Base-by-base conservation (phyloP, 2,329 filamentous ascomycete genomes). In the Cercospora sp. region DNA sequence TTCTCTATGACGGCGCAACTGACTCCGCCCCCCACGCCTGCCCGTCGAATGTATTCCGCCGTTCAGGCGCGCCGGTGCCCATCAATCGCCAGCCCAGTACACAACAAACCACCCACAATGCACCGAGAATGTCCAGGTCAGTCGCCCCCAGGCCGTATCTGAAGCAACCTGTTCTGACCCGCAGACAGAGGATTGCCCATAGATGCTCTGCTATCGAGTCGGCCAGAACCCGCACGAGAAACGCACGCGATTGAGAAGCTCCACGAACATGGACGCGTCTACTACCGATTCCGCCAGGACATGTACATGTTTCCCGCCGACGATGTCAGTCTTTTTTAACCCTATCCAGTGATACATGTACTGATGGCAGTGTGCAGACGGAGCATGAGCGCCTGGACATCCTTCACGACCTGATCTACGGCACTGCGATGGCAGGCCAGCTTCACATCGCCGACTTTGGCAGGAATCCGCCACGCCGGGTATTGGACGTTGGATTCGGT, bases 401-500 rank as follows among this genome's bases (percentile, higher is more conserved):
- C 45, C 66, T 75, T 43, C 73, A 75, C 59, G 55, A 65, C 32
- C 62, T 74, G 18, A 74, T 75, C 43, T 71, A 71, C 63, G 65
- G 61, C 9, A 63, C 70, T 88, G 80, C 84, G 69, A 81, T 73
- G 49, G 66, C 69, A 45, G 67, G 67, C 10, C 69, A 72, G 28
- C 61, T 73, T 43, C 72, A 73, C 61, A 51, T 69, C 21, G 68
- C 83, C 43, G 77, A 83, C 61, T 74, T 79, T 69, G 28, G 26
- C 49, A 71, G 80, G 67, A 75, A 76, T 73, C 76, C 74, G 4
- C 79, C 80, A 65, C 81, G 81, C 66, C 83, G 85, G 69, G 85
- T 89, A 69, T 81, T 89, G 65, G 88, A 89, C 74, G 76, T 97
- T 64, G 94, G 93, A 51, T 94, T 91, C 71, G 94, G 94, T 21